Evolutionary conservation across 371 early-diverging fungal genomes (phyloP).

Genomic region (Rhizopus stolonifer): DNA sequence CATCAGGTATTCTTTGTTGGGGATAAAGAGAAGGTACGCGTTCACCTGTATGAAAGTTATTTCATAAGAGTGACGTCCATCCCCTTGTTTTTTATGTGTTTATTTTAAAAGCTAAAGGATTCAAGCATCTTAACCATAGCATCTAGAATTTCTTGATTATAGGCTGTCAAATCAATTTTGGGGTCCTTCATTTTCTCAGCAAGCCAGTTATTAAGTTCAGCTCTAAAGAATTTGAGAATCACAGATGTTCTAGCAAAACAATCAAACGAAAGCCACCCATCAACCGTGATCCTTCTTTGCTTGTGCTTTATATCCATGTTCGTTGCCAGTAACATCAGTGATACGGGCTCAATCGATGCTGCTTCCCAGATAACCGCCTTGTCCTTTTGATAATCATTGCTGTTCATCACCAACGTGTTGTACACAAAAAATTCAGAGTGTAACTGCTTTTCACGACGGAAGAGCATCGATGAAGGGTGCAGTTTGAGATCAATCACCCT

Average conservation of each 20-base stretch:
- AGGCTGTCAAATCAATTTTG: constrained; percentile 27
- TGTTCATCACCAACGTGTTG: constrained; percentile 57
- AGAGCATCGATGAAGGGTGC: constrained; percentile 64
- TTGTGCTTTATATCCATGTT: constrained; percentile 62
- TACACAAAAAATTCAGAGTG: constrained; percentile 51
- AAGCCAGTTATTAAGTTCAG: constrained; percentile 43
- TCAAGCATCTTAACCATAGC: constrained; percentile 32
- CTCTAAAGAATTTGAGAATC: constrained; percentile 57
- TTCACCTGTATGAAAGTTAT: not conserved
- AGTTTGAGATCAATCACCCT: constrained; percentile 37
- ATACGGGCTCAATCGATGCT: constrained; percentile 45
- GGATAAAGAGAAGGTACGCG: too few relatives aligned
- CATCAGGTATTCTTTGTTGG: too few relatives aligned
- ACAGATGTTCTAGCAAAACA: constrained; percentile 67
- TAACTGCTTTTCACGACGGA: constrained; percentile 29
- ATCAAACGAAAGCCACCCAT: constrained; percentile 64
- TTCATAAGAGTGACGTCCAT: not conserved
- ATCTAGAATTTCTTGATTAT: constrained; percentile 32
- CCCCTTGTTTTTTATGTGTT: too few relatives aligned
- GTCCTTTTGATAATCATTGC: constrained; percentile 15
- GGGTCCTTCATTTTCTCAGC: constrained; percentile 42
- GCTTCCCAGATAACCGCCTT: constrained; percentile 61
- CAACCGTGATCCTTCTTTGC: constrained; percentile 48
- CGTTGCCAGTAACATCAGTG: constrained; percentile 56
- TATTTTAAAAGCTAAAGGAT: not conserved